Conservation (phyloP, 108 stramenopile species). For the Nitzschia sp. region DNA sequence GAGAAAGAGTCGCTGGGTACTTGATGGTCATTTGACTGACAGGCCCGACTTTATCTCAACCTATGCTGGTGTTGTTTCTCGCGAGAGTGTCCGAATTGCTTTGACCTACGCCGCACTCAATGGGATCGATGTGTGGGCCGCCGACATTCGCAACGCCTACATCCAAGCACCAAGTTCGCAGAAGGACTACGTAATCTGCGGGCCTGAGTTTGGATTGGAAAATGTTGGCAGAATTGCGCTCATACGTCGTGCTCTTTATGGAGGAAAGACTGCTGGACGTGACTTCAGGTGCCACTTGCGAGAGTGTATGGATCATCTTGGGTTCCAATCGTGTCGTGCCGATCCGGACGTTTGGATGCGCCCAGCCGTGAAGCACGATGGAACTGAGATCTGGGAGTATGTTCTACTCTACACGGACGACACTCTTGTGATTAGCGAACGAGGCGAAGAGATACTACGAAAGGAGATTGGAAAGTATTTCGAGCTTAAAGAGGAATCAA, state of each 20-base stretch:
- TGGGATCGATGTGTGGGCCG: constrained; percentile 31
- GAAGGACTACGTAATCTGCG: constrained; percentile 41
- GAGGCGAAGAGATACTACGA: background rate
- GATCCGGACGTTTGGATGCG: no score
- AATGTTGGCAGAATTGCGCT: constrained; percentile 37
- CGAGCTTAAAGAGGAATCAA: constrained; percentile 38
- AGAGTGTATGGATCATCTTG: constrained; percentile 40
- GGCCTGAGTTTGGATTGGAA: constrained; percentile 50
- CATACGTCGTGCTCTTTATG: constrained; percentile 58
- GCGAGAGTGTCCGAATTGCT: constrained; percentile 51
- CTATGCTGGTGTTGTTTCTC: constrained; percentile 49
- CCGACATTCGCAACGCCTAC: constrained; percentile 44
- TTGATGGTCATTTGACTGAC: constrained; percentile 36
- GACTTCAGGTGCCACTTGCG: constrained; percentile 48
- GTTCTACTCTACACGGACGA: constrained; percentile 46
- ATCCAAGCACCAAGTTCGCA: constrained; percentile 22
- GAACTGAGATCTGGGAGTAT: constrained; percentile 33
- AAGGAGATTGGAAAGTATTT: constrained; percentile 47
- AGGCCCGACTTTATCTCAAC: constrained; percentile 7
- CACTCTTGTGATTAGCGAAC: constrained; percentile 18
- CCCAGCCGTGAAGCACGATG: constrained; percentile 26
- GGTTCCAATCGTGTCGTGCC: constrained; percentile 49
- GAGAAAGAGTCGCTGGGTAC: constrained; percentile 43
- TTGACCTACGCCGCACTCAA: constrained; percentile 50
- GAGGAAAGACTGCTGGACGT: constrained; percentile 39